Evolutionary conservation across 2,329 filamentous ascomycete genomes (phyloP), one percentile per base, ranked within the genome.

Genomic region (Diaporthe sp.): DNA sequence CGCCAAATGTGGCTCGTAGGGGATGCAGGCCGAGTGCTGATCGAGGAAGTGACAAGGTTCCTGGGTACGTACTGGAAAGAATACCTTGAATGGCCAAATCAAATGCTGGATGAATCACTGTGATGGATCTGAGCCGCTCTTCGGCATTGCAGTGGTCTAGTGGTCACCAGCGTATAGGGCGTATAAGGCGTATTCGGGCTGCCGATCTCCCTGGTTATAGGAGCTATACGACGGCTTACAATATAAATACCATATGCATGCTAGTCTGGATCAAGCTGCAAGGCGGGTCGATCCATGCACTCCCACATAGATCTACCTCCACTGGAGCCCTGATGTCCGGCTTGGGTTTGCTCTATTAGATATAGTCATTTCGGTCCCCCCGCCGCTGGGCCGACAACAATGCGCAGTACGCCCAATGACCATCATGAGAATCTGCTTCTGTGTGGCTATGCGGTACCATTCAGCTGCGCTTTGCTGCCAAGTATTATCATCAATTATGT

Each of bases 51-150:
- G 42, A 49, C 61, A 49, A 47, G 17, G 15, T 65, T 49, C 7
- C 25, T 65, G 17, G 61, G 61, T 3, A 65, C 25, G 9, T 65
- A 49, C 10, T 65, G 42, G 61, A 65, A 34, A n/a, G 25, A 65
- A 22, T 34, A 65, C 25, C 42, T 65, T 1, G 25, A 65, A 13
- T 65, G 61, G 61, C 61, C 61, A n/a, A 65, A 65, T 34, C 61
- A 65, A 28, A 65, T 65, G 42, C 61, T 65, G 9, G 8, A 65
- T 12, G 61, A 65, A 34, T 22, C 42, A 15, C 15, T 22, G 25
- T 34, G 8, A 65, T 22, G 25, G 8, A 13, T 8, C 15, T 17
- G 25, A 57, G 17, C 25, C 3, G 51, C 25, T 15, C 5, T 31
- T 31, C 8, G 34, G 34, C 34, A 34, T 4, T 5, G n/a, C 34